Evolutionary conservation across 1,139 yeast species (phyloP), one percentile per base, ranked within the genome.

Genomic region (Dujonia santamariae): DNA sequence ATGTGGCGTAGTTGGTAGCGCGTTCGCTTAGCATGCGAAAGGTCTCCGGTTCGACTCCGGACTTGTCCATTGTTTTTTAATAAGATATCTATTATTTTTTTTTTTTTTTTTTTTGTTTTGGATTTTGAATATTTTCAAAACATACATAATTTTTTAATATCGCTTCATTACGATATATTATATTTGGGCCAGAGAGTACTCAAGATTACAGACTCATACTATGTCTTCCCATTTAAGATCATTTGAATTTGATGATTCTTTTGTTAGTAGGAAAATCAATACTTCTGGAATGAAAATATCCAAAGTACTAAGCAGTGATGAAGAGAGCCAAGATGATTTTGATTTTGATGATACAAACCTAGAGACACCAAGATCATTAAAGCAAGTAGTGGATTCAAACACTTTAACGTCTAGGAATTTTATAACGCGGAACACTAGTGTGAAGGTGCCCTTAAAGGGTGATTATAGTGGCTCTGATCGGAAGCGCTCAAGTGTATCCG

Each of bases 1-100:
- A 85, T 80, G 85, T 80, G 86, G 87, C 87, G 86, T 75, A 80
- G 87, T 80, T 78, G 87, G 87, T 80, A 80, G 86, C 86, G 87
- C 86, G 86, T 77, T 77, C 83, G 79, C 86, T 79, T 80, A 77
- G 87, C 87, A 80, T 79, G 86, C 78, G 84, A 78, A 77, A 80
- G 87, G 86, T 80, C 87, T 76, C 80, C 79, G 85, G 87, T 80
- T 80, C 87, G 83, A 80, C 73, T 80, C 86, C 86, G 80, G 81
- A 78, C 86, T 80, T 85, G 86, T 80, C 86, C 85, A 80, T 49
- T 51, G 30, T 46, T 61, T 59, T 55, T 44, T 44, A 37, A 27
- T 34, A 9, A 7, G 21, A 19, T 19, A 9, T 7, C 7, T 19
- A 7, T 19, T 9, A 19, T 7, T 19, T 19, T 60, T 59, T 54